Evolutionary conservation across 2,329 filamentous ascomycete species (phyloP).

Genomic region (Cylindrodendrum hubeiense): DNA sequence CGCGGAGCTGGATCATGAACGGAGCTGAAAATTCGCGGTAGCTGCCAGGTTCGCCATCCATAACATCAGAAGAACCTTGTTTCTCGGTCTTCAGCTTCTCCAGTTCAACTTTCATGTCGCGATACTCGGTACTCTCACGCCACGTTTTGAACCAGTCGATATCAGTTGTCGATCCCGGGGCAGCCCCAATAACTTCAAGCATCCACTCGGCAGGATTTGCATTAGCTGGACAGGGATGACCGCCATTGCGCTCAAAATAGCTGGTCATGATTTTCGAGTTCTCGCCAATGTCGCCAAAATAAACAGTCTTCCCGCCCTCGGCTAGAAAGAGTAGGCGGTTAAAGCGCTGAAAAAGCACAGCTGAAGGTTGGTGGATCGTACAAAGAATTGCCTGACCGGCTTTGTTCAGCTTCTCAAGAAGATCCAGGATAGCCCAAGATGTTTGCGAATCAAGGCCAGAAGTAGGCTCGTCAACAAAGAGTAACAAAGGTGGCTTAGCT

Average conservation of each 20-base stretch:
- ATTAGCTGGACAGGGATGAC: slow-evolving; percentile 70
- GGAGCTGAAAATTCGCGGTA: slow-evolving; percentile 86
- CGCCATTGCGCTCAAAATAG: slow-evolving; percentile 83
- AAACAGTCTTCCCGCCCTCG: slow-evolving; percentile 81
- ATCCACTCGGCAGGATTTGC: slow-evolving; percentile 79
- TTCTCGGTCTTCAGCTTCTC: slow-evolving; percentile 60
- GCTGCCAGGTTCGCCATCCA: slow-evolving; percentile 52
- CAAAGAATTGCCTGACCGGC: slow-evolving; percentile 92
- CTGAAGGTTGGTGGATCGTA: slow-evolving; percentile 95
- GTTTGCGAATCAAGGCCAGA: slow-evolving; percentile 96
- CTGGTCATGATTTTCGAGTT: slow-evolving; percentile 75
- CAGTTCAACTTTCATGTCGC: slow-evolving; percentile 67
- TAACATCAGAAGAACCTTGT: not conserved
- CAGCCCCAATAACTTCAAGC: slow-evolving; percentile 61
- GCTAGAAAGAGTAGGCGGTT: slow-evolving; percentile 84
- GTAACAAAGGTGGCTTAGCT: slow-evolving; percentile 87
- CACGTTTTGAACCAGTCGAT: slow-evolving; percentile 74
- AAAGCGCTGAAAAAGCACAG: slow-evolving; percentile 93
- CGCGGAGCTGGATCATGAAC: slow-evolving; percentile 74
- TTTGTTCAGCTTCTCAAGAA: slow-evolving; percentile 90
- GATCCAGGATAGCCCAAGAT: slow-evolving; percentile 89
- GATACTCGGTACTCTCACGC: slow-evolving; percentile 68
- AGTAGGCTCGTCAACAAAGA: slow-evolving; percentile 95
- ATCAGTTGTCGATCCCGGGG: slow-evolving; percentile 72
- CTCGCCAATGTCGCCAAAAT: slow-evolving; percentile 83